Evolutionary conservation across 306 rosid genomes (phyloP), one percentile per base, ranked within the genome.

Genomic region (Vachellia pachyceras): DNA sequence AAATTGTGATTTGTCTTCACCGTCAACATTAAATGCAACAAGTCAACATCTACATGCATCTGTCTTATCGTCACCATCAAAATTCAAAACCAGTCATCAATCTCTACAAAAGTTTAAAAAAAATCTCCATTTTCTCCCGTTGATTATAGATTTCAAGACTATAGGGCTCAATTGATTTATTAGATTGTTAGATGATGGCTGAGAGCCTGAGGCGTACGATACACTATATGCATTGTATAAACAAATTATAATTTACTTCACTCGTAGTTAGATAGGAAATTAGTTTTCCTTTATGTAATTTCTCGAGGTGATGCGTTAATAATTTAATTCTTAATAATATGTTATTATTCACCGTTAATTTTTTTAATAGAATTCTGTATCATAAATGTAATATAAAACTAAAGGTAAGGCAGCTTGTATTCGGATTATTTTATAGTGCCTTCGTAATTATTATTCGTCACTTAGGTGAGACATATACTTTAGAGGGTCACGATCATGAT

Each of bases 51-150:
- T 69, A 25, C 4, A 20, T 55, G 29, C 2, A 25, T 79, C 52
- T 54, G 23, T 41, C 64, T 33, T 14, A 35, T 50, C 75, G 20
- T 50, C 75, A 9, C 40, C 41, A 37, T 17, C 70, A 68, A 55
- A 7, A 55, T 55, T 58, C 65, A 58, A 66, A 78, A 52, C 65
- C 65, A 67, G 25, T 69, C 77, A 7, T 69, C 77, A 7, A 44
- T 57, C 58, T 45, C 37, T 69, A 1, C 0, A 6, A 50, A 50
- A 50, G 17, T 1, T 15, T 5, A 6, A 63, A 65, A n/a, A 18
- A 37, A 1, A 1, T 22, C 18, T 35, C 40, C 45, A 11, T 29
- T 23, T 29, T 65, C 60, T 25, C 9, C 6, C n/a, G 29, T 4
- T 29, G 44, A 58, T 33, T 55, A 12, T 58, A 41, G 83, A 41